Evolutionary conservation across 306 rosid genomes (phyloP).

Genomic region (Castanea sativa): DNA sequence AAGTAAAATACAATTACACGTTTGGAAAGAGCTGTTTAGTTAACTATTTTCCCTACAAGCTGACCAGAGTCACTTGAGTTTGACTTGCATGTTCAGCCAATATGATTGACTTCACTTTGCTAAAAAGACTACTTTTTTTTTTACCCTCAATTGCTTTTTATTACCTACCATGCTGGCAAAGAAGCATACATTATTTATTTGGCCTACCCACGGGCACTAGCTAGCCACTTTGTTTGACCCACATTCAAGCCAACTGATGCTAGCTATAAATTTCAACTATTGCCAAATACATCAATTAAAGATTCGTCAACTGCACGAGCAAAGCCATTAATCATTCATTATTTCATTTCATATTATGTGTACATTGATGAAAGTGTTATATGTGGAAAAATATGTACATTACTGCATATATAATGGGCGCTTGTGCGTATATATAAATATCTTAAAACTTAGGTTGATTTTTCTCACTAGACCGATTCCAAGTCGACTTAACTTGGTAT

Average conservation of each 20-base stretch:
- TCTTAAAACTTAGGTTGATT: too few relatives aligned
- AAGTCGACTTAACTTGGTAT: too few relatives aligned
- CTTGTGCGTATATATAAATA: too few relatives aligned
- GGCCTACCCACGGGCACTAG: conserved; percentile 9
- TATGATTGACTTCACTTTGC: not conserved
- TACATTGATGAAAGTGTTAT: not conserved
- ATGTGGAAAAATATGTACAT: too few relatives aligned
- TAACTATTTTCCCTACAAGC: too few relatives aligned
- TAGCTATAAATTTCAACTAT: conserved; percentile 6
- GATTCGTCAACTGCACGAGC: not conserved
- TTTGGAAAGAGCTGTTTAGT: too few relatives aligned
- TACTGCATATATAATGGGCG: too few relatives aligned
- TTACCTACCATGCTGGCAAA: not conserved
- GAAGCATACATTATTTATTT: not conserved
- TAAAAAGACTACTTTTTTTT: too few relatives aligned
- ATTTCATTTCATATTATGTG: not conserved
- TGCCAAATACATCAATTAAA: not conserved
- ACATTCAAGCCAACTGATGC: not conserved
- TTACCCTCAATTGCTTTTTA: too few relatives aligned
- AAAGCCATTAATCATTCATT: not conserved
- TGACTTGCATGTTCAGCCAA: not conserved
- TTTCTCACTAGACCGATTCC: too few relatives aligned
- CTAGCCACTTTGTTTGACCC: conserved; percentile 33
- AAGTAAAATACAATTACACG: too few relatives aligned
- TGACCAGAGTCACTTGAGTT: not conserved